Evolutionary conservation across 306 rosid genomes (phyloP).

Genomic region (Myrica gale): DNA sequence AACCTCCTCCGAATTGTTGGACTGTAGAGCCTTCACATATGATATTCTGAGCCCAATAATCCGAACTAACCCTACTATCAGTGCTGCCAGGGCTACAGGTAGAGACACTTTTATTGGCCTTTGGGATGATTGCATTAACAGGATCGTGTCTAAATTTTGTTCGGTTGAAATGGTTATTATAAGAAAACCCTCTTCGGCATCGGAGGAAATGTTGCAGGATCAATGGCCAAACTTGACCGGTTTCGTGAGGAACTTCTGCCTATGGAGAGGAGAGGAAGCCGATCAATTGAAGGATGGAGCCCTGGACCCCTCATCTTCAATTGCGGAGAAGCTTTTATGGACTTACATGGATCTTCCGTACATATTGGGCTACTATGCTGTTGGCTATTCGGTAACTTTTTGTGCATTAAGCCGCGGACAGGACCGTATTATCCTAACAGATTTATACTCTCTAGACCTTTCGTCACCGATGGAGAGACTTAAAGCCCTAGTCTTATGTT

Average conservation of each 20-base stretch:
- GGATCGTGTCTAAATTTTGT: constrained; percentile 57
- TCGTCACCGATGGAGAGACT: constrained; percentile 54
- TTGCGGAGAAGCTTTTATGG: constrained; percentile 64
- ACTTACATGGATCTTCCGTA: constrained; percentile 73
- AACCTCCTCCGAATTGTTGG: constrained; percentile 45
- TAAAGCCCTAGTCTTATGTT: constrained; percentile 69
- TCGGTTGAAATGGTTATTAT: constrained; percentile 41
- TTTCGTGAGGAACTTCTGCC: constrained; percentile 57
- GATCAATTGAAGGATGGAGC: constrained; percentile 48
- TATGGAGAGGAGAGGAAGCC: constrained; percentile 93
- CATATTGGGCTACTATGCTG: constrained; percentile 68
- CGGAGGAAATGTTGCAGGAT: constrained; percentile 49
- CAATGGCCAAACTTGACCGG: constrained; percentile 89
- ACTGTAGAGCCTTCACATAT: constrained; percentile 58
- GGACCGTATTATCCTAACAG: constrained; percentile 50
- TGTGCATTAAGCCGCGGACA: constrained; percentile 68
- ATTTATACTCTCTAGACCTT: constrained; percentile 57
- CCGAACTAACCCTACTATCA: constrained; percentile 46
- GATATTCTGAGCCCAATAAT: constrained; percentile 64
- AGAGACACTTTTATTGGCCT: constrained; percentile 71
- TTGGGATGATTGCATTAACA: constrained; percentile 92
- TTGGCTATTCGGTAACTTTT: constrained; percentile 59
- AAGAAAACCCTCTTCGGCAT: constrained; percentile 44
- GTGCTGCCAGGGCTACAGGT: constrained; percentile 28
- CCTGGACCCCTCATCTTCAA: constrained; percentile 48